These are phyloP conservation scores for Chlorella sorokiniana DNA, from an alignment of 139 green algal species.

Conservation along the genomic window DNA sequence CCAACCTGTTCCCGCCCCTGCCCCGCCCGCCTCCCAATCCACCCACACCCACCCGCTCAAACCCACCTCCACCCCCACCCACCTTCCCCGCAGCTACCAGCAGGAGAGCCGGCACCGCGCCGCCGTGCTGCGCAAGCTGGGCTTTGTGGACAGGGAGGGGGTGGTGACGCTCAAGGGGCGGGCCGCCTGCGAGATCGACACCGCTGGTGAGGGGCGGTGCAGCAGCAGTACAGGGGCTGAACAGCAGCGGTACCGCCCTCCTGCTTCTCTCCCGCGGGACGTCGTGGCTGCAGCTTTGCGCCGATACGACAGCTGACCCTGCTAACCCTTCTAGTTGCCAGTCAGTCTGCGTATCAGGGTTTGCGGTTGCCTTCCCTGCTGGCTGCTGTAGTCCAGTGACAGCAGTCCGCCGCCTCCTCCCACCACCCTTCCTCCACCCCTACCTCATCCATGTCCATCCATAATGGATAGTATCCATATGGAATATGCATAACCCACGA, in stretches of 20 bases:
- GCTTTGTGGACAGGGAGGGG: slow-evolving; percentile 75
- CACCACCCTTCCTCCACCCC: slow-evolving; percentile 68
- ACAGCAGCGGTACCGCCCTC: background rate
- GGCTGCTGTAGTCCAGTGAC: background rate
- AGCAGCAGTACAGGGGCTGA: background rate
- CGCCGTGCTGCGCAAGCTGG: slow-evolving; percentile 83
- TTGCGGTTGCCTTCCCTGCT: too few species aligned
- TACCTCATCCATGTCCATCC: slow-evolving; percentile 69
- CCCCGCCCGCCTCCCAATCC: background rate
- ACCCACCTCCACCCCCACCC: too few species aligned
- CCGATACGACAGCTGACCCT: too few species aligned
- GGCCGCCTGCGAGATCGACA: slow-evolving; percentile 28
- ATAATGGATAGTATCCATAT: too few species aligned
- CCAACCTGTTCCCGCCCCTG: background rate
- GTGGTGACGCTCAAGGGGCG: slow-evolving; percentile 78
- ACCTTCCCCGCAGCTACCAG: slow-evolving; percentile 44
- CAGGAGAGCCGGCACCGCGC: slow-evolving; percentile 66
- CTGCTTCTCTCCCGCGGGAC: too few species aligned
- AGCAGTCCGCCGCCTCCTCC: slow-evolving; percentile 63
- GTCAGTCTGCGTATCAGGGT: too few species aligned
- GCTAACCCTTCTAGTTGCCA: too few species aligned
- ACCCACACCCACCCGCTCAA: too few species aligned
- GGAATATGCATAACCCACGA: too few species aligned
- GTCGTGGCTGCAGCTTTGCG: too few species aligned
- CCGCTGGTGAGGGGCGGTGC: background rate